Base-by-base conservation (phyloP, 495 filamentous ascomycete genomes). In the Podospora australis region DNA sequence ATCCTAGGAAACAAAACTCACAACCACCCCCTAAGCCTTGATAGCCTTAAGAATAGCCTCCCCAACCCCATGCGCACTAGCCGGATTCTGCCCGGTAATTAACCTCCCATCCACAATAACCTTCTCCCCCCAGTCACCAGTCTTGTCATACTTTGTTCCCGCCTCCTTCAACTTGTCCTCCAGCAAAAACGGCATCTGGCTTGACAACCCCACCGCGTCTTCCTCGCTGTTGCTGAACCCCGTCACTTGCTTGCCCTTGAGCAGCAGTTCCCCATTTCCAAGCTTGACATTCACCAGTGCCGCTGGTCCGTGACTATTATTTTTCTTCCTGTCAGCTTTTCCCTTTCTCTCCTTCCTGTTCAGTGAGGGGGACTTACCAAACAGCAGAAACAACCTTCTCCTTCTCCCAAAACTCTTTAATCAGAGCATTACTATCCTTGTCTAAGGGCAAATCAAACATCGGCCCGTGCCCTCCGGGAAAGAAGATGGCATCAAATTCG, bases 61-160 rank as follows among this genome's bases (percentile, higher is more conserved):
- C 0, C 74, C 84, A 39, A 88, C 67, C 0, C 60, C 73, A 22
- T 67, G 70, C 10, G 82, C 83, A 60, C 78, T 82, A 7, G 74
- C 77, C 13, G 86, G 86, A 54, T 88, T 90, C 70, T 90, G 84
- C 0, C 86, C 86, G 2, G 86, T 88, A 49, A 90, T 83, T 45
- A 90, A 46, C 55, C 66, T 69, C 0, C 81, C 83, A 36, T 75
- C 73, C 23, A 81, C 73, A 21, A 79, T 72, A 10, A 87, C 79
- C 62, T 83, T 77, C 62, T 67, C 69, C 0, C 54, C 78, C 78
- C 74, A 88, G 6, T 78, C 58, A 0, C 59, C 72, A 0, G 82
- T 78, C 69, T 82, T 86, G 40, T 74, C 70, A 54, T 72, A 88
- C 29, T 64, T 63, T 0, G 69, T 78, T 0, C 78, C 81, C 0